A percentile compares a stretch with the other conserved stretches of the same genome.
phyloP scores from a whole-genome alignment of 78 protist genomes.

The Guillardia theta region DNA sequence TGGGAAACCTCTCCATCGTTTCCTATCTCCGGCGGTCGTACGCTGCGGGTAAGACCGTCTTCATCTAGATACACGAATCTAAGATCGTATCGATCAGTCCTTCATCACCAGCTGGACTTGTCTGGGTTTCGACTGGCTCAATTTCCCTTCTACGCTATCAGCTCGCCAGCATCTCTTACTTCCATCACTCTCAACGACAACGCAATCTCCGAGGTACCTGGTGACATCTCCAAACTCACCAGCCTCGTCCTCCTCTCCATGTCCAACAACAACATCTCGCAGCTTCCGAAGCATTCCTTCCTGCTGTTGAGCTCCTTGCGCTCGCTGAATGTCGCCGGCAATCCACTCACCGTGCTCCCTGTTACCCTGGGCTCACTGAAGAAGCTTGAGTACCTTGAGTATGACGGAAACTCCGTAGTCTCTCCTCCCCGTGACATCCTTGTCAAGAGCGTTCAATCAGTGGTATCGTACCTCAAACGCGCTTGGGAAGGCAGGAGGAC shows the following conservation, averaged over 20 bases:
- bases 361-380: background rate
- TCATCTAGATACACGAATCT: no score
- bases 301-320: background rate
- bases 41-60: no score
- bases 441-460: background rate
- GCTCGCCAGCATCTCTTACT: background rate
- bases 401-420: background rate
- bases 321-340: background rate
- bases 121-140: background rate
- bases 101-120: background rate
- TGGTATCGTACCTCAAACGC: background rate
- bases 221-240: background rate
- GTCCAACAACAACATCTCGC: background rate
- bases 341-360: background rate
- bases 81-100: background rate
- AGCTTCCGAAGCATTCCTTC: background rate
- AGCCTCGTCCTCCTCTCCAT: background rate
- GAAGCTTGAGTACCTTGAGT: background rate
- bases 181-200: background rate
- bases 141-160: background rate
- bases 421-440: conserved; percentile 19
- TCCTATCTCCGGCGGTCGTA: background rate
- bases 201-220: background rate
- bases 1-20: background rate
- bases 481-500: background rate